A percentile compares a stretch with the other conserved stretches of the same genome.
Conservation (phyloP, 1,284 basidiomycete genomes). For the Athelia sp. region DNA sequence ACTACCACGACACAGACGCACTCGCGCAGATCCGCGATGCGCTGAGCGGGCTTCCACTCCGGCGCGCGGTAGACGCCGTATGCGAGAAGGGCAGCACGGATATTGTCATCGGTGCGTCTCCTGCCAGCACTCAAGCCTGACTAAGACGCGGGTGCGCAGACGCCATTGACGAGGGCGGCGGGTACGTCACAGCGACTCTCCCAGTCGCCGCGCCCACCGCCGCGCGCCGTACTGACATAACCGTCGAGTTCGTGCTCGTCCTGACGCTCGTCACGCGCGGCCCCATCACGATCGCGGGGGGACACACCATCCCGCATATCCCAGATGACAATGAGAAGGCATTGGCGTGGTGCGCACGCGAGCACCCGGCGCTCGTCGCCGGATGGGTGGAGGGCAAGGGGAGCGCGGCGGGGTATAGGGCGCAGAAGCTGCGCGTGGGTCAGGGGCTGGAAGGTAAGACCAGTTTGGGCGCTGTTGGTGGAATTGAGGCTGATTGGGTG, state of each 20-base stretch:
- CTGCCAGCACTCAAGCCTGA: background rate
- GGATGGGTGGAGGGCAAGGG: background rate
- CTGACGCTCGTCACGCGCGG: background rate
- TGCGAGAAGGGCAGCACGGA: conserved; percentile 5
- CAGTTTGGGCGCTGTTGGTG: no score
- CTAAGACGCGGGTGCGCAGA: background rate
- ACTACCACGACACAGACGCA: conserved; percentile 17
- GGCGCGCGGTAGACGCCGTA: conserved; percentile 2
- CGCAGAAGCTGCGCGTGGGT: background rate
- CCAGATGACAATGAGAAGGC: conserved; percentile 1
- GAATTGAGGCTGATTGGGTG: background rate
- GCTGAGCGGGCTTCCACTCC: conserved; percentile 3
- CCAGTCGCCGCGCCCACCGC: background rate
- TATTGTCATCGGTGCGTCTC: background rate
- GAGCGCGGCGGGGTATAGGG: background rate
- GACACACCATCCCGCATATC: background rate
- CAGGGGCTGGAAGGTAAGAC: background rate
- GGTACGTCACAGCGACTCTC: background rate
- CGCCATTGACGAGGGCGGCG: background rate
- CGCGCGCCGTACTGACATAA: background rate
- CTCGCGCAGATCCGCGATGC: conserved; percentile 10
- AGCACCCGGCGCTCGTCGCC: background rate
- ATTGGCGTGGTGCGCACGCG: background rate
- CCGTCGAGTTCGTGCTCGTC: background rate
- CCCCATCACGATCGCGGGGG: background rate